These are phyloP conservation scores for Biscogniauxia marginata DNA, from an alignment of 2,329 filamentous ascomycete species.

Conservation along the genomic window DNA sequence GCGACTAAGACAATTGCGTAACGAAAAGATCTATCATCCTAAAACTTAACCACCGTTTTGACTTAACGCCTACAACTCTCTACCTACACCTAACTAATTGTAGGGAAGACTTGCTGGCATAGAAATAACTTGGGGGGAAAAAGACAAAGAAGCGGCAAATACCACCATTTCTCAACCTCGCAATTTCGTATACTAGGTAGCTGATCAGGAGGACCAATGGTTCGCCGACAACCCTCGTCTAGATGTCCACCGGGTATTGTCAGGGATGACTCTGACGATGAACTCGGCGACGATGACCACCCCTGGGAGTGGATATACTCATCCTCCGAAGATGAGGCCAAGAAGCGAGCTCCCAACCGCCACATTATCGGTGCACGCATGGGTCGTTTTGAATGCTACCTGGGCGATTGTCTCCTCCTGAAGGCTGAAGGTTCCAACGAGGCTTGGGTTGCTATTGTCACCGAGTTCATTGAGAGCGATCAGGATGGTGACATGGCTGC, in stretches of 20 bases:
- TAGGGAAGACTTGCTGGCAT: too few relatives aligned
- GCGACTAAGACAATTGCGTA: not conserved
- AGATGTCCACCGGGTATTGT: conserved; percentile 56
- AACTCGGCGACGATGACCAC: conserved; percentile 69
- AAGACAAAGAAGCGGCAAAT: too few relatives aligned
- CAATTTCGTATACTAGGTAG: not conserved
- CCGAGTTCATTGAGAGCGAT: conserved; percentile 73
- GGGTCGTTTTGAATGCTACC: conserved; percentile 73
- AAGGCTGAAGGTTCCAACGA: conserved; percentile 85
- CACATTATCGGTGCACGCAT: conserved; percentile 79
- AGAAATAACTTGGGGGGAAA: too few relatives aligned
- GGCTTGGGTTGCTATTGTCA: conserved; percentile 89
- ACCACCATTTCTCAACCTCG: not conserved
- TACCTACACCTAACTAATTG: too few relatives aligned
- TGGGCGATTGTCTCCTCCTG: conserved; percentile 83
- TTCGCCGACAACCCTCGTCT: conserved; percentile 10
- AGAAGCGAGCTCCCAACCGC: conserved; percentile 30
- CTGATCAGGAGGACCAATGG: conserved; percentile 6
- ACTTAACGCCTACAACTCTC: too few relatives aligned
- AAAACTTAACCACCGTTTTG: not conserved
- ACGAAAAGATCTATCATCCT: too few relatives aligned
- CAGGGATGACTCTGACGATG: conserved; percentile 84
- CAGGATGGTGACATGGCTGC: conserved; percentile 76
- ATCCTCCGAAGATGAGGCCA: conserved; percentile 6
- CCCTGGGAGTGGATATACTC: conserved; percentile 79